Evolutionary conservation across 257 asterid genomes (phyloP), one percentile per base, ranked within the genome.

Genomic region (Leptodermis oblonga): DNA sequence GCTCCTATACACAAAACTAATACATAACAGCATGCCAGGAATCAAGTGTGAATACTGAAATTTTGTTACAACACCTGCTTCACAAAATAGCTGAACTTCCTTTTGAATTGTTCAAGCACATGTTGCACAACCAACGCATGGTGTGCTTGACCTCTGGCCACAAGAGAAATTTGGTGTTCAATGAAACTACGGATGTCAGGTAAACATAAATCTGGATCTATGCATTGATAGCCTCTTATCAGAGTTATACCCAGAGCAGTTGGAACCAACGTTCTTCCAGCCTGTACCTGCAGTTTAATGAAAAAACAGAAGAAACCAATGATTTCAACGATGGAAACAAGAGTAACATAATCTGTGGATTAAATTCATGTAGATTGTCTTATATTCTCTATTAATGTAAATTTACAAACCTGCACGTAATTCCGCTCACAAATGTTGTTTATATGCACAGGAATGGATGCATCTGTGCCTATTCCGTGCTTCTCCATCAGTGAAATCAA

Each of bases 101-200:
- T 85, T 75, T 81, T 82, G 70, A 92, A 92, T 74, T 92, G 96
- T 70, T 83, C 91, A 54, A 89, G 78, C 71, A 89, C 97, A 73
- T 92, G 96, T 79, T 86, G 83, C 82, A 92, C 95, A 62, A 92
- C 95, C 75, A 82, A 65, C 22, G 81, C 75, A 81, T 89, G 95
- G 79, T 89, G 87, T 65, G 96, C 97, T 83, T 92, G 93, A 67
- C 97, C 97, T 83, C 89, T 92, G 70, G 95, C 97, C 56, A 92
- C 92, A n/a, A 89, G 95, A 64, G 82, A 68, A 72, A 92, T 89
- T 77, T 92, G 96, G 48, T 92, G 95, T 90, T 89, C 97, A 67
- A 92, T 92, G 82, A 92, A 92, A 82, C 97, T 82, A 53, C 97
- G 89, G 72, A 92, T 92, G 68, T 89, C 97, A 33, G 97, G 97